Base-by-base conservation (phyloP, 176 grass and related monocot species). In the Melocanna baccifera region DNA sequence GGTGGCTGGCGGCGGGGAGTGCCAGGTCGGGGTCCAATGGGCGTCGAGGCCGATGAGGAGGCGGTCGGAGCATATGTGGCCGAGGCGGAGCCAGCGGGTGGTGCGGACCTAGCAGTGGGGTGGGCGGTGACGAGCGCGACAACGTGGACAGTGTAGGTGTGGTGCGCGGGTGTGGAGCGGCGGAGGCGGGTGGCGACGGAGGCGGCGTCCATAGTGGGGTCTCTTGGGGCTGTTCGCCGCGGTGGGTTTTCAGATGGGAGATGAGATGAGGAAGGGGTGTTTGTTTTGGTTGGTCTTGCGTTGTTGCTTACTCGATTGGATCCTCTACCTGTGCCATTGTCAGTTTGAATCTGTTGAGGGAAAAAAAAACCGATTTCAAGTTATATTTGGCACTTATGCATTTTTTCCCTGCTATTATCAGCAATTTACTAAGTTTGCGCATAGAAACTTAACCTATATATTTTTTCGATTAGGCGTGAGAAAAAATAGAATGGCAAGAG, bases 31-130 rank as follows among this genome's bases (percentile, higher is more conserved):
- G 62, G 69, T 63, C 87, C 84, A 90, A 71, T 92, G 80, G 13
- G 82, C 58, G 16, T 80, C 69, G 67, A 92, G 91, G 72, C 84
- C 87, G 39, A 74, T 83, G 64, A 89, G n/a, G 83, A 86, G 79
- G 67, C 19, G 41, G 59, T 7, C 45, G 6, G 7, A 30, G 80
- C 0, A 1, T 73, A 80, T 0, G 80, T 28, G 83, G 29, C 0
- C 0, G 1, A 14, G 3, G 86, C 86, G 67, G 73, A 75, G 48
- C 71, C 62, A 89, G 23, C 73, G 56, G 71, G 40, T 92, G 18
- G 16, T 78, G 73, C 0, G 0, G 58, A 89, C 70, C 86, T 86
- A 89, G 57, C 67, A 72, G 14, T 14, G 4, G 65, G 82, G 25
- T 36, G 29, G 20, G 9, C 76, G 23, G 90, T 88, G 62, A 62